Percentiles rank a stretch among this genome's conserved stretches.
These are phyloP conservation scores for Ascocoryne sarcoides DNA, from an alignment of 2,329 filamentous ascomycete genomes.

Conservation along the genomic window DNA sequence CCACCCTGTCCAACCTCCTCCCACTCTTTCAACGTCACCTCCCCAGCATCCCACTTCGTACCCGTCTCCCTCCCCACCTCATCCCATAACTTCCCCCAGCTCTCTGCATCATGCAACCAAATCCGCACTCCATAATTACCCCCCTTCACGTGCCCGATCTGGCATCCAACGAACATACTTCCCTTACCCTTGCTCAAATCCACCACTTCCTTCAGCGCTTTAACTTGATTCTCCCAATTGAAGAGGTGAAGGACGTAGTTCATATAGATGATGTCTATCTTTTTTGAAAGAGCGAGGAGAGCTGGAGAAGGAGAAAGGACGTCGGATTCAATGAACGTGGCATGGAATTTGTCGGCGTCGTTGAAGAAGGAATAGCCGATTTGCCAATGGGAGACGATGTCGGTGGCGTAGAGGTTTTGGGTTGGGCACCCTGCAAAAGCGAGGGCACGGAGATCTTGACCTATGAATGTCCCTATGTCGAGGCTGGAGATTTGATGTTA, in stretches of 20 bases:
- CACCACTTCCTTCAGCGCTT: not conserved
- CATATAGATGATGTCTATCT: not conserved
- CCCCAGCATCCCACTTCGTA: not conserved
- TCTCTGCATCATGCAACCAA: not conserved
- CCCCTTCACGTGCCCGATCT: not conserved
- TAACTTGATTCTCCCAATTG: not conserved
- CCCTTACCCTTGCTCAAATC: not conserved
- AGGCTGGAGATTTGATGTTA: not conserved
- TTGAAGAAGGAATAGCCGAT: not conserved
- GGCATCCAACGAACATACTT: not conserved
- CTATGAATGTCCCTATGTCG: slow-evolving; percentile 1
- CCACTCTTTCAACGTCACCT: not conserved
- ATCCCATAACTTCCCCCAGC: not conserved
- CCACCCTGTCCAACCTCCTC: not conserved
- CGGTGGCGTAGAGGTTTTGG: not conserved
- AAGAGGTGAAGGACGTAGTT: not conserved
- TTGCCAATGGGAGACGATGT: not conserved
- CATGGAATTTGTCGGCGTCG: not conserved
- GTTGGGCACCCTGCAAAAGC: not conserved
- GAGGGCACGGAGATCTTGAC: slow-evolving; percentile 1
- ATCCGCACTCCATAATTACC: not conserved
- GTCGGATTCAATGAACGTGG: not conserved
- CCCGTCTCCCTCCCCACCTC: not conserved
- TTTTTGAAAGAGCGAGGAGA: not conserved
- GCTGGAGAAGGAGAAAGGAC: not conserved